Conservation (phyloP, 2,329 filamentous ascomycete species). For the Botrytis elliptica region DNA sequence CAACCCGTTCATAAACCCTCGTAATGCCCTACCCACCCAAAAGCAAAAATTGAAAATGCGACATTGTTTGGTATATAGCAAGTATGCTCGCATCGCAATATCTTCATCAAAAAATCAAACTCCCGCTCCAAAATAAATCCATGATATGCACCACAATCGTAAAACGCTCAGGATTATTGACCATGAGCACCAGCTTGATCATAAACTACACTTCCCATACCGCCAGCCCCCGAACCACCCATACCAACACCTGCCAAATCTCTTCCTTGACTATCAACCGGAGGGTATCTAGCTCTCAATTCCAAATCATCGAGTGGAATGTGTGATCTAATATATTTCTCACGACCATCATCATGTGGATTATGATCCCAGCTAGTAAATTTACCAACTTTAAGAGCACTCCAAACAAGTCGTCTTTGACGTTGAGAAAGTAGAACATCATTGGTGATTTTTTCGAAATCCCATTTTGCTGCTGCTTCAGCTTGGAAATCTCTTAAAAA, state of each 20-base stretch:
- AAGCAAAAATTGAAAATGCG: background rate
- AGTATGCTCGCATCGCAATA: background rate
- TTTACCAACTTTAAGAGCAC: slow-evolving; percentile 70
- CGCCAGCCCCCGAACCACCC: slow-evolving; percentile 23
- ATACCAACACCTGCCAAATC: slow-evolving; percentile 24
- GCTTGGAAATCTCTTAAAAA: slow-evolving; percentile 64
- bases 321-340: slow-evolving; percentile 81
- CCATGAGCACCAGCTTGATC: slow-evolving; percentile 31
- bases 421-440: slow-evolving; percentile 77
- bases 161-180: slow-evolving; percentile 20
- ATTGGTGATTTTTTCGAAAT: slow-evolving; percentile 73
- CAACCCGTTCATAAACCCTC: background rate
- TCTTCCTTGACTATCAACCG: slow-evolving; percentile 49
- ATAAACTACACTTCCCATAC: slow-evolving; percentile 25
- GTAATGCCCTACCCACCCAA: background rate
- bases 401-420: slow-evolving; percentile 74
- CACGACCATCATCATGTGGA: slow-evolving; percentile 66
- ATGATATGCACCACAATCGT: background rate
- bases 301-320: slow-evolving; percentile 80
- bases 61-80: slow-evolving; percentile 2
- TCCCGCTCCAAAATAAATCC: background rate
- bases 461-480: slow-evolving; percentile 75
- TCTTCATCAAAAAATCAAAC: background rate
- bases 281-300: slow-evolving; percentile 70
- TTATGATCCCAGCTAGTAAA: slow-evolving; percentile 86